Evolutionary conservation across 495 filamentous ascomycete genomes (phyloP).

Genomic region (Lasiosphaeria hispida): DNA sequence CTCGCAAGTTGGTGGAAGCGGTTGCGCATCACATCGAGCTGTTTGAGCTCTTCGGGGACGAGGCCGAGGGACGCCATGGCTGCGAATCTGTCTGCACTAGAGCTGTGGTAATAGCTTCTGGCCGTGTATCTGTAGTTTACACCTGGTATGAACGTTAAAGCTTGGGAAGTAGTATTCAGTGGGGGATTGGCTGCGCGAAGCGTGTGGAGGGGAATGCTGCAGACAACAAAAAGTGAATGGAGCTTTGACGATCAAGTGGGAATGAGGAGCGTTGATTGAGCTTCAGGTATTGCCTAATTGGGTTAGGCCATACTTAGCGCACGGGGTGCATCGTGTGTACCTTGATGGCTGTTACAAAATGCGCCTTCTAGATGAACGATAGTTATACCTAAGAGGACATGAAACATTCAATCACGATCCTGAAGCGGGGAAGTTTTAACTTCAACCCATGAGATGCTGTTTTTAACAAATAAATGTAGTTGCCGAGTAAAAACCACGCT

Average conservation of each 20-base stretch:
- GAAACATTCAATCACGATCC: neutral
- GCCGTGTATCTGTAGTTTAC: no score
- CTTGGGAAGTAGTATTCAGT: neutral
- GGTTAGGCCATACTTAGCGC: neutral
- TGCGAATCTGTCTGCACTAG: neutral
- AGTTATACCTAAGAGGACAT: no score
- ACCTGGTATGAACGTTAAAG: no score
- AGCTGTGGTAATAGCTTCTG: neutral
- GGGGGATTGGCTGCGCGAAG: neutral
- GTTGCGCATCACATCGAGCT: slow-evolving; percentile 71
- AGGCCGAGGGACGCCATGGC: slow-evolving; percentile 50
- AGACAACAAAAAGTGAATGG: neutral
- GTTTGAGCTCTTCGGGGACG: slow-evolving; percentile 62
- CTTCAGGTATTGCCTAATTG: neutral
- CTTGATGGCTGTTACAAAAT: neutral
- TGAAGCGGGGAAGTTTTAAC: neutral
- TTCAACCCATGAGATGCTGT: neutral
- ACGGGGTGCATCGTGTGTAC: neutral
- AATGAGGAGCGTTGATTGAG: neutral
- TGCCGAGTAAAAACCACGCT: neutral
- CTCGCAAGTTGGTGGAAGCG: slow-evolving; percentile 66
- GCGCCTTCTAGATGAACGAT: neutral
- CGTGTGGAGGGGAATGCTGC: neutral
- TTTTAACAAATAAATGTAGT: neutral
- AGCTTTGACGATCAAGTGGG: neutral